Evolutionary conservation across 1,284 basidiomycete species (phyloP).

Genomic region (Tremellales sp.): DNA sequence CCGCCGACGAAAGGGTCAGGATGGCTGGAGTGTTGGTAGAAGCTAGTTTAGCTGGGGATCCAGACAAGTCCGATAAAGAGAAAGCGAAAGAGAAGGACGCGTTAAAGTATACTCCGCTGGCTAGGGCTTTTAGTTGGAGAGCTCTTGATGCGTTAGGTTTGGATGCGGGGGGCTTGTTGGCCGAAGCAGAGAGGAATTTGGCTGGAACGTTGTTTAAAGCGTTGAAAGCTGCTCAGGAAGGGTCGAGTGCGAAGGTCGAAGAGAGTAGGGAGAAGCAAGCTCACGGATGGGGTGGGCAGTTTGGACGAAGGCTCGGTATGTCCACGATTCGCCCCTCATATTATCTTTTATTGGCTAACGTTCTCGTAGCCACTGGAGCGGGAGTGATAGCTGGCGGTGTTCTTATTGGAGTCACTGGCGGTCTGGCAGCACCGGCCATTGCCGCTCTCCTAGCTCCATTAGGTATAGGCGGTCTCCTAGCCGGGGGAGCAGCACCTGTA

Average conservation of each 20-base stretch:
- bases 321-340: not conserved
- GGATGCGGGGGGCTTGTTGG: constrained; percentile 27
- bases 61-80: constrained; percentile 12
- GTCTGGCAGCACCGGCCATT: constrained; percentile 54
- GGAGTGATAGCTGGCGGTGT: constrained; percentile 51
- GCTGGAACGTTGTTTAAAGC: constrained; percentile 47
- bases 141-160: constrained; percentile 44
- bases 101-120: constrained; percentile 45
- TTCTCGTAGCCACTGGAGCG: constrained; percentile 52
- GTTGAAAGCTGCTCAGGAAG: constrained; percentile 29
- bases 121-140: constrained; percentile 39
- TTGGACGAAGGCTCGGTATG: constrained; percentile 46
- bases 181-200: constrained; percentile 44
- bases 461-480: constrained; percentile 48
- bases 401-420: constrained; percentile 54
- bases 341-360: not conserved
- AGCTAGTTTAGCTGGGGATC: constrained; percentile 30
- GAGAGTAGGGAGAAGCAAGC: constrained; percentile 42
- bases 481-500: constrained; percentile 50
- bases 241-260: constrained; percentile 38
- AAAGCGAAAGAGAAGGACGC: constrained; percentile 22
- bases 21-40: constrained; percentile 35
- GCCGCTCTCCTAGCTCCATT: constrained; percentile 51
- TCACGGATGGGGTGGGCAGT: constrained; percentile 51
- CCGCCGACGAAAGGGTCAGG: constrained; percentile 17